Evolutionary conservation across 2,329 filamentous ascomycete genomes (phyloP).

Genomic region (Aspergillus tubingensis): DNA sequence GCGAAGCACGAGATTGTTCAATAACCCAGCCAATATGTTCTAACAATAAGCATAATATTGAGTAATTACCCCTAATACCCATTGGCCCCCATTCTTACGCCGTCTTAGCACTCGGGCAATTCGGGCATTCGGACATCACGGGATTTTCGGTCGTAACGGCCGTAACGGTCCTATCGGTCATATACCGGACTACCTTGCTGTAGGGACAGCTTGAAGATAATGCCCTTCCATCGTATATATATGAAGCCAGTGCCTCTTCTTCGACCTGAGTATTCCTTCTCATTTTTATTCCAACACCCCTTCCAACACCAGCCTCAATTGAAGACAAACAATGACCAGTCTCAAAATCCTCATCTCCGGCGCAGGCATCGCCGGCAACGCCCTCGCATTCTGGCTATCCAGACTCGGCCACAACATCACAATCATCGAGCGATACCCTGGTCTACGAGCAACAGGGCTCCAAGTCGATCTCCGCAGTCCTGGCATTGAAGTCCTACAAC

Average conservation of each 20-base stretch:
- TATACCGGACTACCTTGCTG: neutral
- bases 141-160: neutral
- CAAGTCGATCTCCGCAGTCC: slow-evolving; percentile 58
- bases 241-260: fast-evolving
- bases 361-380: slow-evolving; percentile 44
- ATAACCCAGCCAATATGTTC: too few relatives aligned
- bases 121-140: neutral
- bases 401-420: slow-evolving; percentile 36
- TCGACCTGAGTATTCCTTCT: too few relatives aligned
- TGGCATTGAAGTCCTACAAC: slow-evolving; percentile 54
- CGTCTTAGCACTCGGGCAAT: too few relatives aligned
- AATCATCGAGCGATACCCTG: slow-evolving; percentile 46
- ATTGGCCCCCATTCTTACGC: too few relatives aligned
- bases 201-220: too few relatives aligned
- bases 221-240: too few relatives aligned
- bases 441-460: slow-evolving; percentile 51
- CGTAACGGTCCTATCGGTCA: neutral
- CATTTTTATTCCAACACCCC: too few relatives aligned
- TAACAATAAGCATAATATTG: too few relatives aligned
- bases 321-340: slow-evolving; percentile 1
- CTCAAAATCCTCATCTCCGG: slow-evolving; percentile 53
- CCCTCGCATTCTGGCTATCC: slow-evolving; percentile 54
- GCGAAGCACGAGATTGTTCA: too few relatives aligned
- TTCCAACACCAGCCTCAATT: too few relatives aligned
- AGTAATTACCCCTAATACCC: too few relatives aligned